Evolutionary conservation across 2,329 filamentous ascomycete species (phyloP), one percentile per base, ranked within the genome.

Genomic region (Ascochyta pisi): DNA sequence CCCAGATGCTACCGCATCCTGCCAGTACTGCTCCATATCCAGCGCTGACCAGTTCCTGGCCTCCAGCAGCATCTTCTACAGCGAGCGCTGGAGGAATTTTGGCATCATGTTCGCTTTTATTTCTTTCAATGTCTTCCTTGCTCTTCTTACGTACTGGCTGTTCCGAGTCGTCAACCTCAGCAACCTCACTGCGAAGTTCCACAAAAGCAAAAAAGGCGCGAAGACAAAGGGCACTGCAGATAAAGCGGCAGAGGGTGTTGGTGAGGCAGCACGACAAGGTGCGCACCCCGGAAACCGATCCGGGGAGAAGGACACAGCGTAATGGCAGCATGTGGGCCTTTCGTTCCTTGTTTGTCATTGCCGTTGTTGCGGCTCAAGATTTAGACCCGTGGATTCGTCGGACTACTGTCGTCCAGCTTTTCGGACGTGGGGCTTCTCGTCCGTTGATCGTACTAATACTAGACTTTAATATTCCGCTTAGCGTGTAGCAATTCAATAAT

Each of bases 91-190:
- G 88, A 80, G 87, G 39, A 89, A 91, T 68, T 90, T 86, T 54
- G 89, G 88, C 1, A 79, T 91, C 37, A 77, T 91, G 66, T 91
- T 86, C 83, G 86, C 79, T 0, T 91, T 83, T 63, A 82, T 91
- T 35, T 57, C 76, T 0, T 89, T 90, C 72, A 89, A 91, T 64
- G 81, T 89, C 35, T 73, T 75, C 35, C 76, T 81, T 2, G 86
- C 87, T 0, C 77, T 89, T 2, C 60, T 79, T 10, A 73, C 87
- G 1, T 91, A 91, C 73, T 91, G 65, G 48, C 22, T 68, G 1
- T 72, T 74, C 57, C 57, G 73, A 8, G 71, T 74, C 13, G 62
- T 63, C 33, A 70, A 73, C n/a, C 38, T 67, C 8, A 58, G 53
- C 27, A 52, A 35, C 9, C 24, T 67, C 7, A 64, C 50, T 22